Conservation (phyloP, 305 asterid species). For the Andrographis paniculata region DNA sequence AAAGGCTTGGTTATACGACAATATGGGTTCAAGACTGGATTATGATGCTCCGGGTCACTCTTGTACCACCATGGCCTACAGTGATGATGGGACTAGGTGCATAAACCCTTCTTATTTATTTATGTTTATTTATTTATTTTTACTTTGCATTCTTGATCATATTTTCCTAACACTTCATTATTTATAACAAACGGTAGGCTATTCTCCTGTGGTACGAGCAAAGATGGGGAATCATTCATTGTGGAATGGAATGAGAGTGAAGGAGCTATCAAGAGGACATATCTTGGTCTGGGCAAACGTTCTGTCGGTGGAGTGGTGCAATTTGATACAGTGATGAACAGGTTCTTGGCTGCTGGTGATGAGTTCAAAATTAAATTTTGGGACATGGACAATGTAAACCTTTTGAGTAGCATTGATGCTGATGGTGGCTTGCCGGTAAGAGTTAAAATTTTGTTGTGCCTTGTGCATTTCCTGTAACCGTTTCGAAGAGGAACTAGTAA, state of each 20-base stretch:
- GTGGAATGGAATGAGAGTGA: conserved; percentile 77
- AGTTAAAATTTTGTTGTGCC: neutral
- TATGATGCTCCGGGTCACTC: conserved; percentile 40
- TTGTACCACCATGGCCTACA: conserved; percentile 40
- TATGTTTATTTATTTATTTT: neutral
- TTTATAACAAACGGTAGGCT: conserved; percentile 31
- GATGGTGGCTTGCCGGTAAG: conserved; percentile 70
- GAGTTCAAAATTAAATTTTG: conserved; percentile 58
- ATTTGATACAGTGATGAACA: conserved; percentile 61
- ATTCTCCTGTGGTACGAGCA: conserved; percentile 68
- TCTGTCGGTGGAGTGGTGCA: conserved; percentile 60
- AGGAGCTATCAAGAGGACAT: conserved; percentile 52
- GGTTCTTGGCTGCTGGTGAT: conserved; percentile 70
- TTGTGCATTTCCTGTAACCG: conserved; percentile 5
- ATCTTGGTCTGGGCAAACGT: conserved; percentile 52
- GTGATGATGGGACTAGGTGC: conserved; percentile 47
- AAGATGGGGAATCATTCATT: conserved; percentile 57
- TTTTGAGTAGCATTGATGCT: conserved; percentile 43
- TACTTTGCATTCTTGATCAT: neutral
- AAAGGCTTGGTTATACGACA: conserved; percentile 43
- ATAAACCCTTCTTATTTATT: conserved; percentile 1
- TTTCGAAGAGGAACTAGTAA: conserved; percentile 9
- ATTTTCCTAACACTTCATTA: neutral
- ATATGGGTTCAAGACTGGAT: conserved; percentile 31
- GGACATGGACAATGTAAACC: conserved; percentile 60